A percentile compares a stretch with the other conserved stretches of the same genome.
Evolutionary conservation across 441 rosid species (phyloP).

Genomic region (Macaranga tanarius): DNA sequence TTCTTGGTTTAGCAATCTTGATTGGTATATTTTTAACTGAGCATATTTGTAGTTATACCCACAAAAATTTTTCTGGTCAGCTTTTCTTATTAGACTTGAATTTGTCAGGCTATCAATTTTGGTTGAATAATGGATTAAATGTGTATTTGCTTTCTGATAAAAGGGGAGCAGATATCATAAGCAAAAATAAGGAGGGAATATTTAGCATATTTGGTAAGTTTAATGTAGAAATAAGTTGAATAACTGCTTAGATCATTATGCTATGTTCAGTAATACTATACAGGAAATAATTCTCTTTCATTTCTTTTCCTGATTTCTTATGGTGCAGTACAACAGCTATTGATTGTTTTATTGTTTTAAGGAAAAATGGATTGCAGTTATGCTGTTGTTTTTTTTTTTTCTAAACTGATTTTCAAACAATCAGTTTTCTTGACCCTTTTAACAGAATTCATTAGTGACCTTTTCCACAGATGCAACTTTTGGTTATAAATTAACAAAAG

Average conservation of each 20-base stretch:
- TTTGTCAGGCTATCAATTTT: slow-evolving; percentile 69
- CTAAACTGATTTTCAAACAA: background rate
- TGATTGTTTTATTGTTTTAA: background rate
- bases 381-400: background rate
- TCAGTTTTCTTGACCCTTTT: background rate
- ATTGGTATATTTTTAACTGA: slow-evolving; percentile 44
- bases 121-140: slow-evolving; percentile 68
- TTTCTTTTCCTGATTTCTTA: background rate
- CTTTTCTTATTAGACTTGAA: slow-evolving; percentile 19
- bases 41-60: slow-evolving; percentile 16
- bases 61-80: slow-evolving; percentile 15
- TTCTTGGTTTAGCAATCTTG: slow-evolving; percentile 60
- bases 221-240: slow-evolving; percentile 2
- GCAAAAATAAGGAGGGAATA: slow-evolving; percentile 89
- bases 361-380: too few species aligned
- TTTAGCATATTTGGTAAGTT: slow-evolving; percentile 73
- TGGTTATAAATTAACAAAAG: background rate
- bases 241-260: background rate
- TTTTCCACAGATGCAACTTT: background rate
- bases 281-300: too few species aligned
- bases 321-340: background rate
- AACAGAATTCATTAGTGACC: background rate
- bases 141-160: slow-evolving; percentile 62
- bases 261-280: background rate
- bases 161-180: slow-evolving; percentile 67